Evolutionary conservation across 768 basidiomycete species (phyloP).

Genomic region (Cyathus striatus): DNA sequence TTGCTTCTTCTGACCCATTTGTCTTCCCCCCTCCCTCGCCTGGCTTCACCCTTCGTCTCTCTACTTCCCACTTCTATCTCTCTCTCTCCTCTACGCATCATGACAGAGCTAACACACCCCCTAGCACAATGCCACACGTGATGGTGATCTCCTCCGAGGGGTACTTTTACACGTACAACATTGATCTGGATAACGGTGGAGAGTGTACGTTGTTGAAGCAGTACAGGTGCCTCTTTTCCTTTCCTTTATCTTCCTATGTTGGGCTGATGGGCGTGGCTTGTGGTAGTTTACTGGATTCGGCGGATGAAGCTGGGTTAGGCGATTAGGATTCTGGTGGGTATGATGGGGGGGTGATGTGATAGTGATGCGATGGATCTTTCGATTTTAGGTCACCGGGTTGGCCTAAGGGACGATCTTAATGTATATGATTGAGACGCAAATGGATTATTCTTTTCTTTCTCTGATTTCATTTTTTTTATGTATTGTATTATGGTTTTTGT

Average conservation of each 20-base stretch:
- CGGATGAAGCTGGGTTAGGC: constrained; percentile 13
- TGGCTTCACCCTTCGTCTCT: neutral
- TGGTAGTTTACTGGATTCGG: constrained; percentile 27
- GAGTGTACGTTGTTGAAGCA: constrained; percentile 95
- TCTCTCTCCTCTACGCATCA: neutral
- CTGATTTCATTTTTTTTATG: too few relatives aligned
- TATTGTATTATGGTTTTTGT: too few relatives aligned
- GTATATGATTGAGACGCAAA: too few relatives aligned
- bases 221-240: constrained; percentile 51
- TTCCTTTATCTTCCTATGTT: neutral
- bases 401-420: too few relatives aligned
- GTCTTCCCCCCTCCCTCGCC: too few relatives aligned
- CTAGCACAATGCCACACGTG: constrained; percentile 88
- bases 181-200: constrained; percentile 93
- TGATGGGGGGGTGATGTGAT: too few relatives aligned
- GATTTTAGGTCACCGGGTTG: too few relatives aligned
- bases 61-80: neutral
- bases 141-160: constrained; percentile 97
- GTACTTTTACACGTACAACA: constrained; percentile 92
- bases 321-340: neutral
- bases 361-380: too few relatives aligned
- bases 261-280: neutral
- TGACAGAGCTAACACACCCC: neutral
- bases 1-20: too few relatives aligned
- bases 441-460: too few relatives aligned